Evolutionary conservation across 2,329 filamentous ascomycete species (phyloP).

Genomic region (Ophiostoma ips): DNA sequence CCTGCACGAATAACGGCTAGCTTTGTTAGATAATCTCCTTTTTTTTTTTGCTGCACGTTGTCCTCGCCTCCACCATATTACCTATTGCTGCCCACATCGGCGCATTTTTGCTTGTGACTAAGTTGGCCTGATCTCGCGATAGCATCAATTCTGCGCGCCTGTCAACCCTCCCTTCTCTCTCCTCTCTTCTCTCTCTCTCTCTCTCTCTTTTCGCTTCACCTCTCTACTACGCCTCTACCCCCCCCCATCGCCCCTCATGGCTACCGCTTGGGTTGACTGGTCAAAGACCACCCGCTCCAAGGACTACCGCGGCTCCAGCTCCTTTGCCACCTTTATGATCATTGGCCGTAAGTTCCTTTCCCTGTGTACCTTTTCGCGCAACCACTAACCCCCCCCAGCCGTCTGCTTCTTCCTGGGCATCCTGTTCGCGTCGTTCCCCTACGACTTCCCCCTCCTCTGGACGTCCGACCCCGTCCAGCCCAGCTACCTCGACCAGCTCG

Average conservation of each 20-base stretch:
- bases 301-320: slow-evolving; percentile 46
- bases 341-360: slow-evolving; percentile 66
- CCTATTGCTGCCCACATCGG: not conserved
- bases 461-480: slow-evolving; percentile 49
- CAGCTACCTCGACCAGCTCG: slow-evolving; percentile 69
- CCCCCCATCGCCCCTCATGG: slow-evolving; percentile 5
- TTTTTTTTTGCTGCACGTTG: not conserved
- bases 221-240: not conserved
- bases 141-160: not conserved
- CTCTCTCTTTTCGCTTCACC: not conserved
- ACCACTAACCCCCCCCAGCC: slow-evolving; percentile 32
- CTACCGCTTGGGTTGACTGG: slow-evolving; percentile 32
- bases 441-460: slow-evolving; percentile 86
- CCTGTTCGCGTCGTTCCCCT: slow-evolving; percentile 91
- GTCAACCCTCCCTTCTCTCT: too few relatives aligned
- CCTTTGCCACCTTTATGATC: slow-evolving; percentile 95
- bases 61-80: not conserved
- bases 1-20: too few relatives aligned
- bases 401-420: slow-evolving; percentile 97
- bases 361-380: not conserved
- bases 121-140: not conserved
- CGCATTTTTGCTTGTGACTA: too few relatives aligned
- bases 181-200: not conserved
- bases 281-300: slow-evolving; percentile 43
- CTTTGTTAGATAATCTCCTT: too few relatives aligned